Evolutionary conservation across 495 filamentous ascomycete genomes (phyloP), one percentile per base, ranked within the genome.

Genomic region (Neurospora tetraspora): DNA sequence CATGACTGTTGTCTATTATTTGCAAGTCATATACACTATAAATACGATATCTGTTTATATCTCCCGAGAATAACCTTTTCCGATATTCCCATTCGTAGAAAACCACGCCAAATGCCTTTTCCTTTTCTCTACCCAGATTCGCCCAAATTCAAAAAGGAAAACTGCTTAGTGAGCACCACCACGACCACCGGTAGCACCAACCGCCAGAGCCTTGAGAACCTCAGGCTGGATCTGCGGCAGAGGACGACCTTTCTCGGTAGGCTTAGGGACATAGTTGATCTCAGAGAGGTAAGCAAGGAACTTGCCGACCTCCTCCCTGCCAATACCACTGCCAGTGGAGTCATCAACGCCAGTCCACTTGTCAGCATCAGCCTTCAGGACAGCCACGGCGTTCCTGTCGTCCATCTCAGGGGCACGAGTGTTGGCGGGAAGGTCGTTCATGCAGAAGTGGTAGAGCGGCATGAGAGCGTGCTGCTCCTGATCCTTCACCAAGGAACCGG

Each of bases 401-500:
- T 93, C 91, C 31, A 98, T 84, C 78, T 93, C 92, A 0, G 93
- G 94, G 1, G 94, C 93, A 71, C 89, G 89, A 12, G 93, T 94
- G 73, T 89, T 89, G 10, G 86, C 87, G 0, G 94, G 94, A 10
- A 98, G 87, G 77, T 97, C 91, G 20, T 88, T 86, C 38, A 89
- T 91, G 53, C 92, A 92, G 79, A 96, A 95, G 81, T 97, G 91
- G 78, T 91, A 94, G 36, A 97, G 88, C 2, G 94, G 93, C 88
- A 96, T 91, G 73, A 93, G 82, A n/a, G 91, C 91, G 76, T 90
- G 88, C 80, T 92, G 89, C 68, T 88, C 85, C 70, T 88, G 84
- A 69, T 89, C 85, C 77, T 85, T 85, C 76, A 83, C 78, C 4
- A 81, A 69, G 11, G 80, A 73, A 68, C 82, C 86, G 11, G 85